Evolutionary conservation across 495 filamentous ascomycete species (phyloP), one percentile per base, ranked within the genome.

Genomic region (Mycothermus thermophilus): DNA sequence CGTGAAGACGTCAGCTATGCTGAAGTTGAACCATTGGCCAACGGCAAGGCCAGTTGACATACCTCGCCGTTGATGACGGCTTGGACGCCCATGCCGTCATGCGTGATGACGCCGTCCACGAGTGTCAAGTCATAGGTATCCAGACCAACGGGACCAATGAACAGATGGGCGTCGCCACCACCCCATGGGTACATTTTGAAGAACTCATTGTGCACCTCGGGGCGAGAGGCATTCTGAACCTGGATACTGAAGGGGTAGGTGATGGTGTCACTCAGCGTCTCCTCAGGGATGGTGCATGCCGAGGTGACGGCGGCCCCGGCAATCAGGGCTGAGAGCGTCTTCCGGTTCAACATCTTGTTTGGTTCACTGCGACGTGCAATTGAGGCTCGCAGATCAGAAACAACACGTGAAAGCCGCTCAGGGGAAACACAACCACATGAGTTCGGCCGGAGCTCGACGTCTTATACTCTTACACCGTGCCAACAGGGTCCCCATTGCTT

Each of bases 111-210:
- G 8, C 66, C 66, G 31, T 64, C 50, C 12, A 59, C 46, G n/a
- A 73, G 54, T 2, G 55, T 60, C 10, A 69, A 49, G 37, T 67
- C 57, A 24, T 45, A 58, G 1, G 67, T 63, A 7, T 57, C 46
- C 16, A 54, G 54, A 5, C 68, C 69, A 2, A 59, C 58, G 5
- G 69, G 66, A 14, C 56, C 54, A 16, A 73, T 56, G 40, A 63
- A 63, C 5, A 66, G 42, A 42, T 73, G 67, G 18, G 59, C 58
- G 41, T 73, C 69, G 9, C 61, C 63, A 20, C 60, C 62, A 4
- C 63, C 65, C 29, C 63, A 60, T 32, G 54, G 50, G 48, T 58
- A 53, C 38, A 72, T 55, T 42, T 71, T 68, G 40, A 73, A 48
- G 47, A 58, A 60, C 32, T 59, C 53, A 43, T 69, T 60, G 47